phyloP scores from a whole-genome alignment of 1,284 basidiomycete species.

The Trichosporon sp. region DNA sequence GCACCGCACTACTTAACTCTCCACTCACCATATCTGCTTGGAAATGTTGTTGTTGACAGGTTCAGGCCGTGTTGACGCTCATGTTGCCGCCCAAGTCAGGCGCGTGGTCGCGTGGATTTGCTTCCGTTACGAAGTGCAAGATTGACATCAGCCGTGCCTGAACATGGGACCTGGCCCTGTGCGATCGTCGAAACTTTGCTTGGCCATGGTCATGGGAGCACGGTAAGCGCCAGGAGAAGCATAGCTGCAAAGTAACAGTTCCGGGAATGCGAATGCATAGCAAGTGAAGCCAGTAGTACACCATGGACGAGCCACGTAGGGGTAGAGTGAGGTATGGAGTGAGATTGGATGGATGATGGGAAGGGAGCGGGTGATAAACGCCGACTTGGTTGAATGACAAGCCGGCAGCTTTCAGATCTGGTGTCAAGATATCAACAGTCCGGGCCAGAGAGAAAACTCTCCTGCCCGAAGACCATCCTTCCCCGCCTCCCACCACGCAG shows the following conservation, averaged over 20 bases:
- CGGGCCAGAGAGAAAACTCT: not conserved
- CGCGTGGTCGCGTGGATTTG: conserved; percentile 13
- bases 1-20: not conserved
- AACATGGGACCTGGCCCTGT: conserved; percentile 15
- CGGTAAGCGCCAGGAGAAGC: too few species aligned
- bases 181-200: not conserved
- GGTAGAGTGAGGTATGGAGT: conserved; percentile 9
- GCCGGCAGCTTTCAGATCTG: not conserved
- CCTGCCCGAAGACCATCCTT: not conserved
- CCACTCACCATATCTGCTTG: conserved; percentile 3
- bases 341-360: not conserved
- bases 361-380: not conserved
- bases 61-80: conserved; percentile 2
- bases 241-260: not conserved
- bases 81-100: not conserved
- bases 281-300: conserved; percentile 31
- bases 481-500: not conserved
- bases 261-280: conserved; percentile 28
- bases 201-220: too few species aligned
- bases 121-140: not conserved
- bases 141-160: not conserved
- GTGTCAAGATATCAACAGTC: conserved; percentile 11
- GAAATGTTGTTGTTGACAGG: conserved; percentile 18
- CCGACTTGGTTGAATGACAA: not conserved
- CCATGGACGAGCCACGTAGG: conserved; percentile 24